Evolutionary conservation across 495 filamentous ascomycete genomes (phyloP).

Genomic region (Neurospora sp.): DNA sequence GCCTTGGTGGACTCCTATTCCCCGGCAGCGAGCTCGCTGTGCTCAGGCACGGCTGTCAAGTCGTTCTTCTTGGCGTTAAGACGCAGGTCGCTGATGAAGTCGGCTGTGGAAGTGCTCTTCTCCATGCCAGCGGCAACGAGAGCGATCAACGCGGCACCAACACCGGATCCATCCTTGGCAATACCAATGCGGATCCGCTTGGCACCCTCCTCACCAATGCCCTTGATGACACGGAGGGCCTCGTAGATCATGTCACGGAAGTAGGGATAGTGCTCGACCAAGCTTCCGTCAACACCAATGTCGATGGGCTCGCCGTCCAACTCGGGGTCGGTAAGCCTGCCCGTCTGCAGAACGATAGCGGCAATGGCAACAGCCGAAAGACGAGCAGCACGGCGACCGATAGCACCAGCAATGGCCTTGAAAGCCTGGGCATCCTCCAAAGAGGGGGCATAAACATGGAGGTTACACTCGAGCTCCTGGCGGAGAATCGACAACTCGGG

Average conservation of each 20-base stretch:
- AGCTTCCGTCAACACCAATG: conserved; percentile 79
- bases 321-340: conserved; percentile 43
- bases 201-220: conserved; percentile 63
- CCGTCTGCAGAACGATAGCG: conserved; percentile 67
- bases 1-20: conserved; percentile 12
- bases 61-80: conserved; percentile 9
- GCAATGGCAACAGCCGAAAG: conserved; percentile 78
- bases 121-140: conserved; percentile 53
- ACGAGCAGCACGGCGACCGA: conserved; percentile 82
- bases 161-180: conserved; percentile 87
- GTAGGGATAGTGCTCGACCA: conserved; percentile 86
- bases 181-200: conserved; percentile 80
- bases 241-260: conserved; percentile 71
- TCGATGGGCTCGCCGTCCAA: conserved; percentile 57
- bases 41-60: conserved; percentile 13
- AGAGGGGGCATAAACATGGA: conserved; percentile 60
- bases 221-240: conserved; percentile 56
- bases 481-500: conserved; percentile 54
- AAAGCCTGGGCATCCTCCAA: conserved; percentile 75
- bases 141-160: conserved; percentile 86
- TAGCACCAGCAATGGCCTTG: conserved; percentile 66
- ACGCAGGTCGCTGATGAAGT: conserved; percentile 16
- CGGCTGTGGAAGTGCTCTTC: conserved; percentile 18
- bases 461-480: conserved; percentile 61
- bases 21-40: conserved; percentile 13